Evolutionary conservation across 371 early-diverging fungal genomes (phyloP).

Genomic region (Paraphysoderma sedebokerense): DNA sequence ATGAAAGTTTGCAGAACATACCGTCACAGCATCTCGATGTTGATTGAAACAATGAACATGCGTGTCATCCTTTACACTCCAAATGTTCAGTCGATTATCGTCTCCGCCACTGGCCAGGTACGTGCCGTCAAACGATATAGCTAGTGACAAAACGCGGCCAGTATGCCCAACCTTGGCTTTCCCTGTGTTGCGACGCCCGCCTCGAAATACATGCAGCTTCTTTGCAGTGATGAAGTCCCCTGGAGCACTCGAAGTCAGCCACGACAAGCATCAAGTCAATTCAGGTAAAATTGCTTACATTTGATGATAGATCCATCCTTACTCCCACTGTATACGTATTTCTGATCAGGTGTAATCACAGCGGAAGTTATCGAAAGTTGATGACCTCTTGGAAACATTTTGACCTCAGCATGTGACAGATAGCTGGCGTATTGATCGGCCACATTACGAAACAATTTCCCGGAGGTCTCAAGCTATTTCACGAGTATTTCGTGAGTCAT

Average conservation of each 20-base stretch:
- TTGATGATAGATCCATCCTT: constrained; percentile 80
- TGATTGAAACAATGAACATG: constrained; percentile 60
- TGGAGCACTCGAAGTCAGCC: no score
- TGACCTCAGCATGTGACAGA: neutral
- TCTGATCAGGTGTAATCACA: constrained; percentile 43
- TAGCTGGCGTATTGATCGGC: constrained; percentile 12
- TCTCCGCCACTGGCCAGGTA: constrained; percentile 71
- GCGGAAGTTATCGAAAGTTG: constrained; percentile 60
- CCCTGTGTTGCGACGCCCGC: constrained; percentile 55
- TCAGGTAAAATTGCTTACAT: constrained; percentile 45
- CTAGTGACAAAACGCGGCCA: constrained; percentile 60
- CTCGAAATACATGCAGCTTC: constrained; percentile 39
- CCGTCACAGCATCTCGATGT: constrained; percentile 79
- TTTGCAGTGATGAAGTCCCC: constrained; percentile 11
- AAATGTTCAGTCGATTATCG: constrained; percentile 79
- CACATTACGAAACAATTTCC: constrained; percentile 13
- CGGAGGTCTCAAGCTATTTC: constrained; percentile 15
- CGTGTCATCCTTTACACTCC: constrained; percentile 58
- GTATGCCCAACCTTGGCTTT: constrained; percentile 57
- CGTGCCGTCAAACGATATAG: constrained; percentile 60
- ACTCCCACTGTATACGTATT: constrained; percentile 62
- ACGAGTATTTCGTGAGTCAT: neutral
- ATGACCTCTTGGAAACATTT: constrained; percentile 29
- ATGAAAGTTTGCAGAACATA: constrained; percentile 9
- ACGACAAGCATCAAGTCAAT: no score